Base-by-base conservation (phyloP, 2,329 filamentous ascomycete species). In the Bisporella sp. region DNA sequence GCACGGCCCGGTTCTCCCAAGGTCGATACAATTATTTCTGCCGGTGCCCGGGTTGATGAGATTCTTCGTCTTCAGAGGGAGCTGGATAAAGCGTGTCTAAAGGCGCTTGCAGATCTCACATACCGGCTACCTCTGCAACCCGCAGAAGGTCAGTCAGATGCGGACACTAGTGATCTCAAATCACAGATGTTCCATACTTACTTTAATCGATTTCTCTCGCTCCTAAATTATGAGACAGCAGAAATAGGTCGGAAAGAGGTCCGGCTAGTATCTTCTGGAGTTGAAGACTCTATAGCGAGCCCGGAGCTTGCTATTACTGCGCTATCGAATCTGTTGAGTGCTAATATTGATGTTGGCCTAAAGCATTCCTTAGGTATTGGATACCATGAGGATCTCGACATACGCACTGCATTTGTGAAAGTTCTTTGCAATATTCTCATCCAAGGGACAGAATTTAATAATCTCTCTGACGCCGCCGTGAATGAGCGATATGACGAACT, bases 181-280 rank as follows among this genome's bases (percentile, higher is more conserved):
- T 83, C 80, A 1, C 79, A 85, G 59, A 82, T 86, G 77, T 87
- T 87, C 60, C 81, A 84, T 54, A 81, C 77, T 5, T 87, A 87
- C 63, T 86, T 87, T 67, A 85, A 84, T 54, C 73, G 81, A 6
- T 86, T 87, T 59, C 69, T 87, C 21, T 84, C 81, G 0, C 68
- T 87, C 4, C 70, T 87, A 31, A 83, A 83, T 53, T 72, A 79
- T 46, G 80, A 84, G 49, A 66, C 73, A 0, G 59, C 68, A 1
- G 74, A 77, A 5, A 60, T 68, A 37, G 63, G 65, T n/a, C 68
- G 70, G 47, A 66, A 62, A 6, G 78, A 82, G 39, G 56, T 66
- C 21, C 55, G 66, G 55, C 48, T 35, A 54, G 68, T 68, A n/a
- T 37, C 35, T n/a, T 55, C 67, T 2, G 62, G 66, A 37, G 73